phyloP scores from a whole-genome alignment of 306 rosid species.

The Gynostemma pentaphyllum region DNA sequence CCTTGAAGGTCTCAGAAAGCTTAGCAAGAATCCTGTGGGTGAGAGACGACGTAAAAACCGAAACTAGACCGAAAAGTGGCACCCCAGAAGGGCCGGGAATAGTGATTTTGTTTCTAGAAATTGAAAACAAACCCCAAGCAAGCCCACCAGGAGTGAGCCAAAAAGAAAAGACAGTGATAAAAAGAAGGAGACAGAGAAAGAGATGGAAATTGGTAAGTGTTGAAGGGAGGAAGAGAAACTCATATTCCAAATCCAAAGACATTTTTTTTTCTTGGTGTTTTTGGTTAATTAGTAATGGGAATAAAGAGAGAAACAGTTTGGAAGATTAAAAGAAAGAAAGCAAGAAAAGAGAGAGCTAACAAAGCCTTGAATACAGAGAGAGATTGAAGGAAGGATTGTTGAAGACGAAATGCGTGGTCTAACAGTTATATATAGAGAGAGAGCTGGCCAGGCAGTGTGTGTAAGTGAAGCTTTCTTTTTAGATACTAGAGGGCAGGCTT shows the following conservation, averaged over 20 bases:
- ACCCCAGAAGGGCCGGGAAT: conserved; percentile 62
- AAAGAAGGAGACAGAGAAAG: conserved; percentile 7
- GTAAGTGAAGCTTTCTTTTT: not conserved
- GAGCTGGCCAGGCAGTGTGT: not conserved
- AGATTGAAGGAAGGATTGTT: not conserved
- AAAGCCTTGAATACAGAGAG: no score
- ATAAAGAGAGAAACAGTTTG: not conserved
- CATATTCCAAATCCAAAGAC: conserved; percentile 33
- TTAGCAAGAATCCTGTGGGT: conserved; percentile 37
- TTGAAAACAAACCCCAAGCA: conserved; percentile 42
- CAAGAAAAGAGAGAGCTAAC: not conserved
- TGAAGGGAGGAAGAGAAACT: conserved; percentile 27
- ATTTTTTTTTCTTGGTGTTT: conserved; percentile 19
- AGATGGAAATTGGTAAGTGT: conserved; percentile 19
- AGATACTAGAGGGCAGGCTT: no score
- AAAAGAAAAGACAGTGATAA: conserved; percentile 11
- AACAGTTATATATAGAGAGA: conserved; percentile 10
- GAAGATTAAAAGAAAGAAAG: not conserved
- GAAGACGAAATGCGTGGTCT: not conserved
- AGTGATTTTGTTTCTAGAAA: not conserved
- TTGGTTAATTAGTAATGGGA: no score
- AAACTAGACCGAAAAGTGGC: conserved; percentile 24
- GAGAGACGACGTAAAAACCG: conserved; percentile 16
- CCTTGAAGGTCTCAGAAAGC: conserved; percentile 19
- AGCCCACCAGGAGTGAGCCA: conserved; percentile 57